Base-by-base conservation (phyloP, 345 rosid genomes). In the Eucalyptus albens region DNA sequence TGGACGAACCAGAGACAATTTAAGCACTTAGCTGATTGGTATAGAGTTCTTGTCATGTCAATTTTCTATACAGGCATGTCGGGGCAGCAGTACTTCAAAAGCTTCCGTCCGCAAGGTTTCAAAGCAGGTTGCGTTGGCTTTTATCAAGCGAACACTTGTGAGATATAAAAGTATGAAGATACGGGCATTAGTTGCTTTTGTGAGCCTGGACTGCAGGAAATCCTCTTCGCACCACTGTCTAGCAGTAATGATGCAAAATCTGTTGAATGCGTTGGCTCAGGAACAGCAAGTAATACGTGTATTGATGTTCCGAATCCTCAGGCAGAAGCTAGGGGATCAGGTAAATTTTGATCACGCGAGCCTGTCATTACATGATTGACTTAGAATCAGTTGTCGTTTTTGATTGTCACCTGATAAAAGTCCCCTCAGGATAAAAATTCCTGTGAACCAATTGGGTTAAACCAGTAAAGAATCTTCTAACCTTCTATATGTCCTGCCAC, bases 271-370 rank as follows among this genome's bases (percentile, higher is more conserved):
- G 97, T 97, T 67, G 99, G 99, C 92, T 98, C 99, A 44, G 98
- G 99, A 90, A 97, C 99, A 77, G 99, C 97, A 42, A 97, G 99
- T 92, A 98, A 96, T 92, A 96, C 97, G 4, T 93, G 92, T 91
- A 96, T 95, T 87, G 99, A 97, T 89, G 94, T 93, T 88, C 93
- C 94, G 86, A 95, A 95, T 92, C 94, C 93, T 90, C 97, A 93
- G 87, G 90, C 92, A n/a, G 98, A 96, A 65, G 96, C 96, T 90
- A 95, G 94, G 93, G 98, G 96, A 89, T 95, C 98, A 91, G 99
- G 99, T 98, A 92, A 50, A 22, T 60, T 69, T 59, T 49, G 69
- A 44, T 50, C 37, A 16, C 6, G 49, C 60, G 3, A 42, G 51
- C 27, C 27, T 22, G 55, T n/a, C 45, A 45, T 49, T 72, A 50